Evolutionary conservation across 352 stramenopile species (phyloP).

Genomic region (Phytophthora sp.): DNA sequence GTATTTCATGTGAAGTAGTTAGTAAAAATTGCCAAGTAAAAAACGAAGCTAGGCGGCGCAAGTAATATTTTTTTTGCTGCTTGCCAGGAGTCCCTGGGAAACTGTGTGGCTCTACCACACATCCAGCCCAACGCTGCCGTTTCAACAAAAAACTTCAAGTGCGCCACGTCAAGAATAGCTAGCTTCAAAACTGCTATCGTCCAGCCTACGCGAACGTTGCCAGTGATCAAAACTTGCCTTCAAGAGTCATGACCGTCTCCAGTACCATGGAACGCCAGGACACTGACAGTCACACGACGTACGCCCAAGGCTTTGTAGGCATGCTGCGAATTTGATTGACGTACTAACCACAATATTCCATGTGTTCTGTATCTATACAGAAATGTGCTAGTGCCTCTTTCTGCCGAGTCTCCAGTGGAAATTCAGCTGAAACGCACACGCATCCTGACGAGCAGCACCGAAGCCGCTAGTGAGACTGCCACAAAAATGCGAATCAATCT

Average conservation of each 20-base stretch:
- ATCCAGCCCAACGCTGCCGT: background rate
- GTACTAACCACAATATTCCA: background rate
- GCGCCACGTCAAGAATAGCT: background rate
- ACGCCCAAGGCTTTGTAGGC: background rate
- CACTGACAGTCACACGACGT: background rate
- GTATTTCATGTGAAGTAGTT: too few relatives aligned
- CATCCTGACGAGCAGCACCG: slow-evolving; percentile 21
- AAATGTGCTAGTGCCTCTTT: slow-evolving; percentile 1
- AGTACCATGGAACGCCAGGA: background rate
- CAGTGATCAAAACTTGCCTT: background rate
- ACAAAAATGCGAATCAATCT: slow-evolving; percentile 32
- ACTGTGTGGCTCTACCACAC: too few relatives aligned
- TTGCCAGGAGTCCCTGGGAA: too few relatives aligned
- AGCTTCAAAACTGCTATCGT: background rate
- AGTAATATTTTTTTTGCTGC: too few relatives aligned
- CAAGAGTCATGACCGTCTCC: background rate
- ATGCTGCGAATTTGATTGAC: background rate
- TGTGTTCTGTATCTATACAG: slow-evolving; percentile 1
- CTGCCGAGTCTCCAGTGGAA: background rate
- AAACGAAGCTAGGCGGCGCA: too few relatives aligned
- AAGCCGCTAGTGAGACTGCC: slow-evolving; percentile 14
- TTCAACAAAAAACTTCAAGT: background rate
- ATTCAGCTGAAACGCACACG: slow-evolving; percentile 4
- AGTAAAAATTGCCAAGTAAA: too few relatives aligned
- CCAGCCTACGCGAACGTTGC: background rate